These are phyloP conservation scores for Quercus robur DNA, from an alignment of 306 rosid genomes.

Conservation along the genomic window DNA sequence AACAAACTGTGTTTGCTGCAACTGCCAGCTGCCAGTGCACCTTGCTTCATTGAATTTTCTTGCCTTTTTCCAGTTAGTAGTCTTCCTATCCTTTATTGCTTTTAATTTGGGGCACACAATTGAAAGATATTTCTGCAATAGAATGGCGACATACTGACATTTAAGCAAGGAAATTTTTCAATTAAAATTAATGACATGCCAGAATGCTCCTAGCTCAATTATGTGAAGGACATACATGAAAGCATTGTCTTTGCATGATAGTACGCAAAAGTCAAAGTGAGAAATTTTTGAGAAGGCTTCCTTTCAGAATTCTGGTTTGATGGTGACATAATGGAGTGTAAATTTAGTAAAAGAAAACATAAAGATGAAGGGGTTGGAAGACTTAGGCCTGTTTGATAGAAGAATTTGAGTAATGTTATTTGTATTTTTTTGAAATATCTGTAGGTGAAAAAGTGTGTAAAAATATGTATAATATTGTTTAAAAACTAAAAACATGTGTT, in stretches of 20 bases:
- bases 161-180: not conserved
- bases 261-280: no score
- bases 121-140: not conserved
- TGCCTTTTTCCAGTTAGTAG: not conserved
- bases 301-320: not conserved
- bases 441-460: no score
- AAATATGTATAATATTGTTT: no score
- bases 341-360: no score
- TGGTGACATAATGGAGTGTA: not conserved
- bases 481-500: no score
- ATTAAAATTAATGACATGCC: not conserved
- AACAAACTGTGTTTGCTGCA: not conserved
- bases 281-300: not conserved
- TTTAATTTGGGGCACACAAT: not conserved
- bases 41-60: not conserved
- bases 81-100: not conserved
- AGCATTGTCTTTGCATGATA: not conserved
- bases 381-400: no score
- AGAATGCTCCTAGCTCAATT: not conserved
- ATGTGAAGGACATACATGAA: not conserved
- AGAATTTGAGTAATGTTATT: no score
- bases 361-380: no score
- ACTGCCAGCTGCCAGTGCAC: not conserved
- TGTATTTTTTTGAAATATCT: no score
- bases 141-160: not conserved